A percentile compares a stretch with the other conserved stretches of the same genome.
These are phyloP conservation scores for Yarrowia sp. DNA, from an alignment of 805 yeast genomes.

Conservation along the genomic window DNA sequence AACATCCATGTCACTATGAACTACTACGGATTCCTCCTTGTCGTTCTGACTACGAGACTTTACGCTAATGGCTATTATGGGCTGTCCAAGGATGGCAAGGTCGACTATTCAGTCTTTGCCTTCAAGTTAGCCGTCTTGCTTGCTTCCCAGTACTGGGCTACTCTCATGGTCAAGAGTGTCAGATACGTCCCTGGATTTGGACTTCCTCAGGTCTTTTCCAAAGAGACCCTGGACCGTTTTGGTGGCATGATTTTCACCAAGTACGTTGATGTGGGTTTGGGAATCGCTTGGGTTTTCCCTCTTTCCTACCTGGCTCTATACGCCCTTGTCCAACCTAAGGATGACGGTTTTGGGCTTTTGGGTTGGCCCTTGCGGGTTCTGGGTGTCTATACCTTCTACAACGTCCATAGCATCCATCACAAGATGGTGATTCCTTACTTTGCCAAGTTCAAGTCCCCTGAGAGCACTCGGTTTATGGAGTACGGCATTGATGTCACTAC, in stretches of 20 bases:
- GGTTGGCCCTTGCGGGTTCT: constrained; percentile 7
- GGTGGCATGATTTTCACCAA: constrained; percentile 10
- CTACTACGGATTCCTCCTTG: constrained; percentile 2
- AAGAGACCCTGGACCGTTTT: constrained; percentile 3
- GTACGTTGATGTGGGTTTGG: constrained; percentile 9
- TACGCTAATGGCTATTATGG: not conserved
- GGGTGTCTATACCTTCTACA: not conserved
- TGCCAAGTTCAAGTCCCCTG: constrained; percentile 1
- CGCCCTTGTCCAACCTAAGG: constrained; percentile 12
- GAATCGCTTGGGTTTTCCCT: constrained; percentile 4
- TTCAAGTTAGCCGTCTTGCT: not conserved
- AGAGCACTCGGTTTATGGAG: constrained; percentile 20
- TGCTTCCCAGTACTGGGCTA: not conserved
- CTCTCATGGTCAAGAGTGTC: not conserved
- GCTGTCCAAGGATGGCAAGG: not conserved
- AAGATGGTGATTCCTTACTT: constrained; percentile 12
- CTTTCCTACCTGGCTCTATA: not conserved
- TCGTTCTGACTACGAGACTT: not conserved
- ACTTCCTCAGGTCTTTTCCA: constrained; percentile 2
- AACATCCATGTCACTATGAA: constrained; percentile 3
- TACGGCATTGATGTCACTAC: not conserved
- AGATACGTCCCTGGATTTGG: constrained; percentile 18
- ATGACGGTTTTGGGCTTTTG: constrained; percentile 14
- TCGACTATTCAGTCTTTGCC: not conserved
- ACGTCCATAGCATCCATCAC: not conserved